These are phyloP conservation scores for Globisporangium mamillatum DNA, from an alignment of 352 stramenopile species.

Conservation along the genomic window DNA sequence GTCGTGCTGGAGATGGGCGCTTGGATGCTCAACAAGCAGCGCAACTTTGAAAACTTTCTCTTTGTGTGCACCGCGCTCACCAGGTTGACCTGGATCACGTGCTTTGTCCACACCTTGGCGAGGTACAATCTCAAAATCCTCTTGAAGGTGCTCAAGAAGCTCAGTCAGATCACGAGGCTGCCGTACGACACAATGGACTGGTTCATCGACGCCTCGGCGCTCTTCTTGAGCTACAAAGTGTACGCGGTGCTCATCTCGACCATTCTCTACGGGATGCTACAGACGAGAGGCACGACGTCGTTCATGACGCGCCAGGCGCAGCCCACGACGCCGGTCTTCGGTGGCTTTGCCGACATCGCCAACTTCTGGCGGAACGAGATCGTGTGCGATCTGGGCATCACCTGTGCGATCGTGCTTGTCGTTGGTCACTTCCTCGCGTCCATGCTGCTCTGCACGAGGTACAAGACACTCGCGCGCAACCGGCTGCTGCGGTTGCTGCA, in stretches of 20 bases:
- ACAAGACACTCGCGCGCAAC: conserved; percentile 38
- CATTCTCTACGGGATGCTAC: conserved; percentile 35
- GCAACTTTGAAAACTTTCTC: conserved; percentile 47
- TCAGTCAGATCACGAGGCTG: conserved; percentile 4
- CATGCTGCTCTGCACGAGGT: conserved; percentile 35
- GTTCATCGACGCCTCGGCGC: conserved; percentile 38
- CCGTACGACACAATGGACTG: conserved; percentile 28
- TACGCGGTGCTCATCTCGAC: conserved; percentile 46
- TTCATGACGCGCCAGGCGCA: conserved; percentile 41
- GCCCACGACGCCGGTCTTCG: conserved; percentile 31
- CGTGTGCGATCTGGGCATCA: conserved; percentile 41
- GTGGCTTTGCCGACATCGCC: conserved; percentile 30
- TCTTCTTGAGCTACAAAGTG: conserved; percentile 57
- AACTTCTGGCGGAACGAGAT: conserved; percentile 53
- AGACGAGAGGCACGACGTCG: conserved; percentile 26
- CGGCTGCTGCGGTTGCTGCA: conserved; percentile 39
- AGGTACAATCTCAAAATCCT: conserved; percentile 29
- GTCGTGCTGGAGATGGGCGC: conserved; percentile 38
- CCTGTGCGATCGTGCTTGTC: conserved; percentile 30
- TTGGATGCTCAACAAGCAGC: conserved; percentile 47
- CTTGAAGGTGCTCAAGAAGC: conserved; percentile 22
- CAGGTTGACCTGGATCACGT: conserved; percentile 50
- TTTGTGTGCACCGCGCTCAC: conserved; percentile 47
- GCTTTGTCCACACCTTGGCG: conserved; percentile 35
- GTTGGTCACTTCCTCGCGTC: conserved; percentile 22